phyloP scores from a whole-genome alignment of 495 filamentous ascomycete genomes.

The Penicillium canariense region DNA sequence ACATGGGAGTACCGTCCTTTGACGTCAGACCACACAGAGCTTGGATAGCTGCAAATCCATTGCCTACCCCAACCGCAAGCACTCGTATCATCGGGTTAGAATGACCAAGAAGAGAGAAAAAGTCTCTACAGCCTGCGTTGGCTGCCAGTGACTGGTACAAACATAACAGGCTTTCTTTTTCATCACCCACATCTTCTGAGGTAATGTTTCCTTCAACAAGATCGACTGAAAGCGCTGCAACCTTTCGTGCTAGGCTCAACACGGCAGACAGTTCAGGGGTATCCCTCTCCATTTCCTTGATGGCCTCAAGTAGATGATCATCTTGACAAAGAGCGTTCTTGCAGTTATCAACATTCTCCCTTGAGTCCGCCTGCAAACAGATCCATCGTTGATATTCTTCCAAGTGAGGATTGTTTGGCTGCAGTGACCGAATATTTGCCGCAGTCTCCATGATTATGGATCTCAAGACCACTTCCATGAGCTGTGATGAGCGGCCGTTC shows the following conservation, averaged over 20 bases:
- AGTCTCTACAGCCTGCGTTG: background rate
- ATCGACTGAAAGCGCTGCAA: background rate
- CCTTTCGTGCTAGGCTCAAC: background rate
- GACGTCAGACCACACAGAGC: background rate
- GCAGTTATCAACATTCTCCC: background rate
- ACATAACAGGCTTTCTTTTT: background rate
- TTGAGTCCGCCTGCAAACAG: background rate
- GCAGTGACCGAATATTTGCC: background rate
- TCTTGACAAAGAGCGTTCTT: background rate
- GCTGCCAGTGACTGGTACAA: background rate
- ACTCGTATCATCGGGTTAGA: background rate
- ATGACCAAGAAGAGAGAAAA: conserved; percentile 1
- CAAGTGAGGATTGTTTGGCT: background rate
- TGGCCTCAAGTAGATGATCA: background rate
- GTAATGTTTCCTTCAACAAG: background rate
- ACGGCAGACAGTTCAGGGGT: background rate
- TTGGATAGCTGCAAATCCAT: background rate
- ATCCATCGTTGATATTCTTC: background rate
- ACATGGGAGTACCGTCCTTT: background rate
- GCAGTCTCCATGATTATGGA: background rate
- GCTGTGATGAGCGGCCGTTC: background rate
- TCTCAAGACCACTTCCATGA: background rate
- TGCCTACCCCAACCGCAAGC: background rate
- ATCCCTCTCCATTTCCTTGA: background rate
- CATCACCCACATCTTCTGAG: background rate